Percentiles rank a stretch among this genome's conserved stretches.
Evolutionary conservation across 768 basidiomycete species (phyloP).

Genomic region (Boletales sp.): DNA sequence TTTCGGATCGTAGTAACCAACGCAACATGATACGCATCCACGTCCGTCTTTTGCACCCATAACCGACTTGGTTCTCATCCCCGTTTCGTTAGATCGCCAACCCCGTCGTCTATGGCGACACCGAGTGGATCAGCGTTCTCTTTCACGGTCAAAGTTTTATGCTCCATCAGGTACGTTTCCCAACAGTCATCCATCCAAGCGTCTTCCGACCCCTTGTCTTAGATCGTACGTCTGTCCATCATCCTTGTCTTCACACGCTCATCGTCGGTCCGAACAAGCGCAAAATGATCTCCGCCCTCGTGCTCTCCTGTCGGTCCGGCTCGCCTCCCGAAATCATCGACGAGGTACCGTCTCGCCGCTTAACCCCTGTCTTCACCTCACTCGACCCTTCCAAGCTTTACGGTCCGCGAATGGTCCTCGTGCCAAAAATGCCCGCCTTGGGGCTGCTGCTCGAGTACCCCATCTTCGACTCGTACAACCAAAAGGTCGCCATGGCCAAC

Average conservation of each 20-base stretch:
- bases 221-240: constrained; percentile 27
- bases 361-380: neutral
- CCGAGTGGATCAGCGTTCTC: constrained; percentile 91
- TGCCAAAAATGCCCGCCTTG: constrained; percentile 95
- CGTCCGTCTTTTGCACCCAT: constrained; percentile 35
- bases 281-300: constrained; percentile 91
- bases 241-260: constrained; percentile 3
- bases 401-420: constrained; percentile 68
- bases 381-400: constrained; percentile 53
- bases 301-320: constrained; percentile 73
- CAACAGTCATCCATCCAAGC: too few relatives aligned
- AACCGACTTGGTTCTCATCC: neutral
- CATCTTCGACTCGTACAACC: constrained; percentile 76
- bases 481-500: constrained; percentile 41
- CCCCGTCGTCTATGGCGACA: constrained; percentile 85
- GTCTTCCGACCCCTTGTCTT: neutral
- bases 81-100: constrained; percentile 58
- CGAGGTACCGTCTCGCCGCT: constrained; percentile 43
- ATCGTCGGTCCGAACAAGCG: constrained; percentile 50
- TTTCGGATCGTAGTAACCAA: constrained; percentile 74
- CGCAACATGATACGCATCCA: constrained; percentile 88
- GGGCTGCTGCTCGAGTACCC: constrained; percentile 90
- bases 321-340: constrained; percentile 74
- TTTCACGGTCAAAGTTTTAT: constrained; percentile 99
- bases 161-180: constrained; percentile 85